Evolutionary conservation across 306 rosid species (phyloP), one percentile per base, ranked within the genome.

Genomic region (Quercus variabilis): DNA sequence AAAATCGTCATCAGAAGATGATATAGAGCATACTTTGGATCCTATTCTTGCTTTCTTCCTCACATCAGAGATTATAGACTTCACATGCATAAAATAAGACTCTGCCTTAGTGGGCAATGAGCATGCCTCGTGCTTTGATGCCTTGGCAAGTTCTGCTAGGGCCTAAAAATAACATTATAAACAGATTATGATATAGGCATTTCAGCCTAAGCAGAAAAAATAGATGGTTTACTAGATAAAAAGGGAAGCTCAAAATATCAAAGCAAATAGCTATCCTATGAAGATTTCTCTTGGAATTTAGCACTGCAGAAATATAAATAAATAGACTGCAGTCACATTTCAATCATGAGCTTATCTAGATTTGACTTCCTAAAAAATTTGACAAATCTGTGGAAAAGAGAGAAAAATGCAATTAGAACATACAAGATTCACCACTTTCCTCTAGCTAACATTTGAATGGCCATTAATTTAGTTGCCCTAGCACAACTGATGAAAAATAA

Each of bases 141-240:
- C 92, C 90, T 87, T 91, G 72, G 83, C 78, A 76, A 95, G 90
- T 88, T 95, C 99, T 73, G 86, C 93, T 76, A 90, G 91, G 19
- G 97, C 97, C 99, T 95, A 84, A 49, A 78, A 81, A 54, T 17
- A 72, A 77, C 56, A 76, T 67, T n/a, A 67, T 9, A 35, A 33
- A 67, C 43, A 8, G 52, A 46, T 67, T 67, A 80, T 56, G 46
- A 80, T 67, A 80, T 54, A 70, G 25, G 17, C 71, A 67, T 59
- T 65, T 9, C 72, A 67, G 6, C 64, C 20, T 70, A 65, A 41
- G 46, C 5, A 26, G 51, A 70, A 59, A n/a, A 26, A 60, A 78
- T 58, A 31, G 8, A 18, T 10, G 2, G 20, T 33, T 13, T 35
- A 31, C 21, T 6, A 30, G 30, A 31, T 28, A 30, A 14, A 30